phyloP scores from a whole-genome alignment of 768 basidiomycete species.

The Vararia minispora region DNA sequence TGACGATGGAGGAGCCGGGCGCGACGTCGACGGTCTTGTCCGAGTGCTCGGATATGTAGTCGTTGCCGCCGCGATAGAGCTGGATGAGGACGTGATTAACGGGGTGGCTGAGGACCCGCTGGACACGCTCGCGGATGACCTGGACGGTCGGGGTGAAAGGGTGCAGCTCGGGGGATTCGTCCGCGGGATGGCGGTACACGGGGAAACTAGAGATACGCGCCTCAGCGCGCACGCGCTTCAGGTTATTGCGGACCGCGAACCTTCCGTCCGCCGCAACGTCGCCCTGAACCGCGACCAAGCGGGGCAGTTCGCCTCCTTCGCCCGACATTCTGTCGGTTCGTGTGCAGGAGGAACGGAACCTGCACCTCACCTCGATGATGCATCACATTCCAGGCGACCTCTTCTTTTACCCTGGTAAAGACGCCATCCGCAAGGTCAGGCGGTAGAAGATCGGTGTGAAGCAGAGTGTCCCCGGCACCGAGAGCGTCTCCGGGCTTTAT shows the following conservation, averaged over 20 bases:
- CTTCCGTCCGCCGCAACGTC: conserved; percentile 39
- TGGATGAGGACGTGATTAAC: conserved; percentile 83
- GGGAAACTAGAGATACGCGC: too few species aligned
- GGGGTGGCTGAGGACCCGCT: conserved; percentile 46
- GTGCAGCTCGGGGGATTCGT: conserved; percentile 57
- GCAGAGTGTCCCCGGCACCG: conserved; percentile 58
- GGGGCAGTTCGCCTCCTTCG: conserved; percentile 68
- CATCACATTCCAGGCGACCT: conserved; percentile 70
- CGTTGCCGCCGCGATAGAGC: conserved; percentile 65
- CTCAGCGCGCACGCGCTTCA: too few species aligned
- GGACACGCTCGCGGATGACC: conserved; percentile 50
- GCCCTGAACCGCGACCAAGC: conserved; percentile 54
- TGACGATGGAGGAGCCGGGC: conserved; percentile 63
- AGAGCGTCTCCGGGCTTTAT: conserved; percentile 25
- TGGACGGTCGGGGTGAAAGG: conserved; percentile 63
- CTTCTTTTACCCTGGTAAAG: conserved; percentile 46
- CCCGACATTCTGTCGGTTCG: background rate
- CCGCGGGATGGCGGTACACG: conserved; percentile 74
- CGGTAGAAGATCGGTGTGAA: conserved; percentile 50
- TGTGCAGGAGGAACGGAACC: background rate
- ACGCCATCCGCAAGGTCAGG: conserved; percentile 40
- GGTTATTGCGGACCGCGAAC: too few species aligned
- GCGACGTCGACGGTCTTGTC: conserved; percentile 82
- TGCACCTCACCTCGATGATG: conserved; percentile 49
- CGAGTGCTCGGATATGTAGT: conserved; percentile 80